Percentiles rank a stretch among this genome's conserved stretches.
Evolutionary conservation across 2,329 filamentous ascomycete species (phyloP).

Genomic region (Hypoxylon sp.): DNA sequence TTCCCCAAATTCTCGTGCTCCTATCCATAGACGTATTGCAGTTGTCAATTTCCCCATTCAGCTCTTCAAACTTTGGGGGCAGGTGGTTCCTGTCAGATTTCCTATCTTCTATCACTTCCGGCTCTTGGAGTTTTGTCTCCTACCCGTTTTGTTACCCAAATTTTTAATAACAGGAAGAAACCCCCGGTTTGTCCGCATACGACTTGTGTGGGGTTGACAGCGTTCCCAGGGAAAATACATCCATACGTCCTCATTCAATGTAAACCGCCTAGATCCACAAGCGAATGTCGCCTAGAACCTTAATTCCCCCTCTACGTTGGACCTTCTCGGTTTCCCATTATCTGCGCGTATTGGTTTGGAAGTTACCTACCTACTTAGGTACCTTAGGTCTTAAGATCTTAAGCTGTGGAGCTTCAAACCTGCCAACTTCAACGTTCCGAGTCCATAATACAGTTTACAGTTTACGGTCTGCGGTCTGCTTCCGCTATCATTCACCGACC

Average conservation of each 20-base stretch:
- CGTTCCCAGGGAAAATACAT: constrained; percentile 3
- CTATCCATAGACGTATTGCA: background rate
- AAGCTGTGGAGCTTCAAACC: constrained; percentile 28
- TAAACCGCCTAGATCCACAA: constrained; percentile 33
- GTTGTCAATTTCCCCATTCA: constrained; percentile 42
- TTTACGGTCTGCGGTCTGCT: constrained; percentile 8
- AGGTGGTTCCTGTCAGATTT: constrained; percentile 42
- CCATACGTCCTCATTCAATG: constrained; percentile 18
- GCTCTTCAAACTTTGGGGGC: constrained; percentile 36
- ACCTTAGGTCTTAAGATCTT: constrained; percentile 3
- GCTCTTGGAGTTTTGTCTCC: constrained; percentile 1
- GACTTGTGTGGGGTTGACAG: constrained; percentile 22
- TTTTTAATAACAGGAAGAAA: constrained; percentile 17
- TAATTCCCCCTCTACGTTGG: constrained; percentile 32
- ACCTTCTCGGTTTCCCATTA: constrained; percentile 31
- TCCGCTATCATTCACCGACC: constrained; percentile 18
- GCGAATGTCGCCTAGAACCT: constrained; percentile 36
- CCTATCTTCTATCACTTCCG: constrained; percentile 8
- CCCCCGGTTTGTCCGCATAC: constrained; percentile 15
- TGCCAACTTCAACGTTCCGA: constrained; percentile 29
- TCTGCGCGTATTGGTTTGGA: constrained; percentile 12
- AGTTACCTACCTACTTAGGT: constrained; percentile 12
- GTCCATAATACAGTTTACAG: background rate
- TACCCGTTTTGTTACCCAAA: constrained; percentile 17
- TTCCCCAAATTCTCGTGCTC: constrained; percentile 33